Base-by-base conservation (phyloP, 306 rosid genomes). In the Crotalaria pallida region DNA sequence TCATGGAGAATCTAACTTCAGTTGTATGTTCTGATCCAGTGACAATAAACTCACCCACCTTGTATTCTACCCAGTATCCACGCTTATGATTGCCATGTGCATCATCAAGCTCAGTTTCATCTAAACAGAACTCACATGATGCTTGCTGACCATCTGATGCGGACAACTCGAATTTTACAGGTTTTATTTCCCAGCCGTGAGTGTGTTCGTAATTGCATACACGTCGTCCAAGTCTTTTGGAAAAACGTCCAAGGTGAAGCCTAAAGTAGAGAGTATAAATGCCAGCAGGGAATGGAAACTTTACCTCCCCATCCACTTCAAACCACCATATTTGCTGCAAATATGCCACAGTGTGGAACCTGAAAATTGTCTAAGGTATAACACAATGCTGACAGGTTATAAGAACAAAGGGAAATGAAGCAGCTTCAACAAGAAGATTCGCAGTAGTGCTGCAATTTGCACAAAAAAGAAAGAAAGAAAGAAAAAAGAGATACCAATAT, bases 61-160 rank as follows among this genome's bases (percentile, higher is more conserved):
- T 89, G 95, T 94, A 94, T 78, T 91, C 94, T 53, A 91, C 80
- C 97, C 97, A 94, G 81, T 76, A 86, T 23, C 99, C 99, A 0
- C 99, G 88, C 86, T 89, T 91, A 29, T 81, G 89, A 71, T 80
- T 65, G 65, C 92, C 88, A 40, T 75, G 72, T 36, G 69, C 65
- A 50, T 87, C 91, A 29, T 84, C 82, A 38, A 69, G 73, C 63
- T 74, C 87, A 1, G 69, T 79, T 43, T 91, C 89, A 34, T 87
- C 96, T 86, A 91, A 77, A 79, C 84, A 88, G 88, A 75, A 84
- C 72, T 83, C 89, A 21, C 71, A 76, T 9, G 86, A 84, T 26
- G 89, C 89, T 51, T 75, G 85, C 79, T 87, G 96, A 72, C 95
- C 95, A 72, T 87, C 95, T 0, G 83, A 77, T 45, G 96, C 87